phyloP scores from a whole-genome alignment of 2,329 filamentous ascomycete species.

The Zasmidium angulare region DNA sequence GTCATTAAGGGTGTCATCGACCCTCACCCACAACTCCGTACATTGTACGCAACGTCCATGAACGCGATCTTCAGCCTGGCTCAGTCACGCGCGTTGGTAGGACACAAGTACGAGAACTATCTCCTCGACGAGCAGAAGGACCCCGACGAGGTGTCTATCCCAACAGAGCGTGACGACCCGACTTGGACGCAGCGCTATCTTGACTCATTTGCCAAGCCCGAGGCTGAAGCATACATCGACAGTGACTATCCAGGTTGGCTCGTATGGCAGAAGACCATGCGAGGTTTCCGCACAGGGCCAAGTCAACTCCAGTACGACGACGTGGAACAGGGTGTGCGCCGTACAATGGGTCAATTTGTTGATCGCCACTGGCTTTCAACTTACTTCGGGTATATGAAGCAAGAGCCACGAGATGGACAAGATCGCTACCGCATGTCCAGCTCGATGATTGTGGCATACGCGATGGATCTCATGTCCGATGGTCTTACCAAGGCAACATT shows the following conservation, averaged over 20 bases:
- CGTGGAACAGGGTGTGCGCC: constrained; percentile 69
- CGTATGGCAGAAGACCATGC: constrained; percentile 87
- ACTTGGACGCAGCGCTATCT: constrained; percentile 79
- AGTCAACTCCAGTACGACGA: constrained; percentile 75
- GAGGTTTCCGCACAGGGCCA: constrained; percentile 72
- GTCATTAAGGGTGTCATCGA: constrained; percentile 82
- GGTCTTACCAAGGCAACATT: constrained; percentile 75
- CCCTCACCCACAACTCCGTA: constrained; percentile 80
- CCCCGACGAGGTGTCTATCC: constrained; percentile 71
- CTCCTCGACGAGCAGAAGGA: constrained; percentile 77
- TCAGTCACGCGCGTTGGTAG: constrained; percentile 80
- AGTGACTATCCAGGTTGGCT: constrained; percentile 93
- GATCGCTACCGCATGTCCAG: constrained; percentile 90
- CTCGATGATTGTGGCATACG: constrained; percentile 81
- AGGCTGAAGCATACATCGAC: constrained; percentile 86
- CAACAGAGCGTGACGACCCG: constrained; percentile 71
- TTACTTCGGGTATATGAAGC: constrained; percentile 91
- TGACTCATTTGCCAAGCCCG: constrained; percentile 71
- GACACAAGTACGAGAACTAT: constrained; percentile 84
- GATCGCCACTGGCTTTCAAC: constrained; percentile 82
- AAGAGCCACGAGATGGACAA: constrained; percentile 81
- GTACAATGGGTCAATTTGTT: constrained; percentile 76
- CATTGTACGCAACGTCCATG: constrained; percentile 78
- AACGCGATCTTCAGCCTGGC: constrained; percentile 76
- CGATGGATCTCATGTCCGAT: constrained; percentile 85